phyloP scores from a whole-genome alignment of 148 eudicot species.

The Vaccinium myrtillus region DNA sequence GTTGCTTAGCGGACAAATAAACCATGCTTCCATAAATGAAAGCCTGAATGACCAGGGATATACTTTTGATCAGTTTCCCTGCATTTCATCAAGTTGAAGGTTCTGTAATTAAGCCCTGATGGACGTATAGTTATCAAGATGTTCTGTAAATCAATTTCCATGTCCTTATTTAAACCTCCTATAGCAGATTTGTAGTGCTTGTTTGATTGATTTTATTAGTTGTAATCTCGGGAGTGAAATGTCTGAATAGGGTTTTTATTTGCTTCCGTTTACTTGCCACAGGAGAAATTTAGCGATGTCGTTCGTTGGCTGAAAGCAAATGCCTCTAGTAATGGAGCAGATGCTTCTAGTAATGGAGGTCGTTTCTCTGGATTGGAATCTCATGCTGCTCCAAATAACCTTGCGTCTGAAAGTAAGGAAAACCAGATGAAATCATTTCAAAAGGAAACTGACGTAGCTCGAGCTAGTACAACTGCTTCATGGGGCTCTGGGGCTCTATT shows the following conservation, averaged over 20 bases:
- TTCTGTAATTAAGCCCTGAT: background rate
- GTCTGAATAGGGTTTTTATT: background rate
- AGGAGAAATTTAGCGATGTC: constrained; percentile 83
- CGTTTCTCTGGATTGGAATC: constrained; percentile 36
- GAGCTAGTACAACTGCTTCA: constrained; percentile 33
- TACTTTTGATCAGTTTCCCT: background rate
- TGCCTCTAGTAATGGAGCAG: constrained; percentile 44
- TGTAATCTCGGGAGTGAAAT: background rate
- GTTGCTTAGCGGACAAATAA: background rate
- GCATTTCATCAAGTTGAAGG: background rate
- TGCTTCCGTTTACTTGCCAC: constrained; percentile 9
- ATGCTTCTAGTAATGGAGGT: constrained; percentile 43
- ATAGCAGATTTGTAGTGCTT: background rate
- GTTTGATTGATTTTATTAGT: background rate
- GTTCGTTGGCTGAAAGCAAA: constrained; percentile 82
- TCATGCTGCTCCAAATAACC: constrained; percentile 34
- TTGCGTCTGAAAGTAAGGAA: constrained; percentile 38
- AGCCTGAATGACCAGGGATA: background rate
- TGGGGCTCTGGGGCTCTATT: constrained; percentile 42
- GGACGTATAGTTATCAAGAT: background rate
- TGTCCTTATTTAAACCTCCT: background rate
- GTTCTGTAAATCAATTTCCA: background rate
- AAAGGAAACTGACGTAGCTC: constrained; percentile 33
- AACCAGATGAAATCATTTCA: constrained; percentile 31
- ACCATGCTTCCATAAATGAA: background rate